Percentiles rank a stretch among this genome's conserved stretches.
Conservation (phyloP, 371 early-diverging fungal species). For the Circinella minor region DNA sequence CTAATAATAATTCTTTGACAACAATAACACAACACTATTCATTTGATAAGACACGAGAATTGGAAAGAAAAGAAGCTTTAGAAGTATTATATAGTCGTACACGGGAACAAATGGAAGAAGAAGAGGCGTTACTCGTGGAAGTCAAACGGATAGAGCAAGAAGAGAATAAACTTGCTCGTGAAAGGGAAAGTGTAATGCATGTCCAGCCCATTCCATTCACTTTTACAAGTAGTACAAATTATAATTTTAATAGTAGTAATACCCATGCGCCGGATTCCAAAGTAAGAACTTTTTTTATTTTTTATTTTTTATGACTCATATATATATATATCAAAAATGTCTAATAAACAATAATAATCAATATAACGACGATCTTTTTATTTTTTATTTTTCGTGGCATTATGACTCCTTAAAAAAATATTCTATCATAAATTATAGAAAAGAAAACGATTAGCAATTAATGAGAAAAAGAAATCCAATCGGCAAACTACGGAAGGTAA, state of each 20-base stretch:
- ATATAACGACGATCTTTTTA: too few species aligned
- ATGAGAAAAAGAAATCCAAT: constrained; percentile 25
- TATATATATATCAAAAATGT: too few species aligned
- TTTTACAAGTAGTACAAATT: constrained; percentile 19
- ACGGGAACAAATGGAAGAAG: constrained; percentile 85
- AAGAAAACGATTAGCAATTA: constrained; percentile 24
- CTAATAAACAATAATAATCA: too few species aligned
- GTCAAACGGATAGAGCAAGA: constrained; percentile 78
- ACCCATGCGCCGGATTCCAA: constrained; percentile 16
- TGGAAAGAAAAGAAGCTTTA: constrained; percentile 82
- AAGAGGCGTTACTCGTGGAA: constrained; percentile 78
- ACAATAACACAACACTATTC: constrained; percentile 33
- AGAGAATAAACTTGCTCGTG: constrained; percentile 70
- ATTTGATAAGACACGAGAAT: constrained; percentile 70
- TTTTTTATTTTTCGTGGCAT: background rate
- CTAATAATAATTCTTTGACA: constrained; percentile 31
- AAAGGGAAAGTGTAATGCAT: constrained; percentile 75
- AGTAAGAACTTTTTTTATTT: background rate
- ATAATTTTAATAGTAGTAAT: constrained; percentile 27
- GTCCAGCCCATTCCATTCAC: constrained; percentile 47
- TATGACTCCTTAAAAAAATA: background rate
- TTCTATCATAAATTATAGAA: constrained; percentile 37
- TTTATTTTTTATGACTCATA: background rate
- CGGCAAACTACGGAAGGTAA: constrained; percentile 21
- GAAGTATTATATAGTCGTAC: constrained; percentile 72